A percentile compares a stretch with the other conserved stretches of the same genome.
These are phyloP conservation scores for Pseudogymnoascus sp. DNA, from an alignment of 2,329 filamentous ascomycete species.

Conservation along the genomic window DNA sequence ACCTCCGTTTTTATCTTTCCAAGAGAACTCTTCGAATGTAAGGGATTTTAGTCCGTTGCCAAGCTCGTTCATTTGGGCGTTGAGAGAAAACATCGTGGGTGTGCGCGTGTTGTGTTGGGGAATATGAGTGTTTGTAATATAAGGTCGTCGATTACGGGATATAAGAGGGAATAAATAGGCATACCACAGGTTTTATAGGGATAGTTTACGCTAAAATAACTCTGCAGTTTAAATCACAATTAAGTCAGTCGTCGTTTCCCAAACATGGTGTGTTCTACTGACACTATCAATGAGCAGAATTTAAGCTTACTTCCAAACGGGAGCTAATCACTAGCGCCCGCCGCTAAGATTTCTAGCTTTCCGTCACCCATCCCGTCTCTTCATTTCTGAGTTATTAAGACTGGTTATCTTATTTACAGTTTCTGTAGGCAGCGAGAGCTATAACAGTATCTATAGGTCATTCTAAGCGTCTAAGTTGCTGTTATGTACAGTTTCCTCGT, in stretches of 20 bases:
- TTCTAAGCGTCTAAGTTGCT: not conserved
- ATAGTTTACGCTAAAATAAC: not conserved
- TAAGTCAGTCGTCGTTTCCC: not conserved
- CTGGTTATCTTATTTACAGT: not conserved
- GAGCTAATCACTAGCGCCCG: not conserved
- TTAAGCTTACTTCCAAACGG: not conserved
- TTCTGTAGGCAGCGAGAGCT: not conserved
- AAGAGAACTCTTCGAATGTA: not conserved
- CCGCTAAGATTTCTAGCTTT: not conserved
- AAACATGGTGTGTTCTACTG: not conserved
- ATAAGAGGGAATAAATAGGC: not conserved
- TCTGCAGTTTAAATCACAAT: not conserved
- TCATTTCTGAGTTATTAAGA: no score
- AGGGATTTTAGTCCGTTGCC: not conserved
- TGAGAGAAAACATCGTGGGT: not conserved
- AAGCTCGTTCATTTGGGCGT: not conserved
- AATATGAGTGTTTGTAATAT: not conserved
- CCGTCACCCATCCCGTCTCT: not conserved
- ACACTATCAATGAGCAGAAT: not conserved
- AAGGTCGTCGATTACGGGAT: not conserved
- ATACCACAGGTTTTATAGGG: not conserved
- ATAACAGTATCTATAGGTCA: not conserved
- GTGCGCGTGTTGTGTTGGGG: not conserved
- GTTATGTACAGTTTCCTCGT: not conserved
- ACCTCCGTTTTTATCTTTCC: not conserved